Evolutionary conservation across 225 moss, liverwort and hornwort species (phyloP).

Genomic region (Asterella californica): DNA sequence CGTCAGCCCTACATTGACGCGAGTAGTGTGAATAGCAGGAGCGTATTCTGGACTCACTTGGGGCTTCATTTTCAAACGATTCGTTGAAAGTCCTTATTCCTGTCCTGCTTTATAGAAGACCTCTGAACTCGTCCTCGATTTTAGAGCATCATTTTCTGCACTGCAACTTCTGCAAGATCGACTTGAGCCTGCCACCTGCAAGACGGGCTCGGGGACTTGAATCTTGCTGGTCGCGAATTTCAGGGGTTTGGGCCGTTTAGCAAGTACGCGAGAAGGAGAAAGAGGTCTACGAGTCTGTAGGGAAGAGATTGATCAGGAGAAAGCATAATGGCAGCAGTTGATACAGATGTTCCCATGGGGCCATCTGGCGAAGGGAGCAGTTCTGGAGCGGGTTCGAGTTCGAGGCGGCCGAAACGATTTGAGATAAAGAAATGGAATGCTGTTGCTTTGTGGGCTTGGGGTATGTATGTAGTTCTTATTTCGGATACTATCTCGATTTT

Average conservation of each 20-base stretch:
- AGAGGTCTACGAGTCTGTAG: background rate
- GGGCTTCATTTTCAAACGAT: no score
- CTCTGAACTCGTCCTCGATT: background rate
- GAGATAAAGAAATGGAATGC: constrained; percentile 99
- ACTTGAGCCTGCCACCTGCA: background rate
- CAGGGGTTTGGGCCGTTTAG: background rate
- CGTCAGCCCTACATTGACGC: background rate
- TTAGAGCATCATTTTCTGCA: background rate
- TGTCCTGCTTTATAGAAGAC: background rate
- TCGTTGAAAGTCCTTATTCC: background rate
- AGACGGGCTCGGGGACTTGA: background rate
- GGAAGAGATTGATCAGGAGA: background rate
- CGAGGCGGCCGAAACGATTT: constrained; percentile 85
- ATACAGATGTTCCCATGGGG: constrained; percentile 54
- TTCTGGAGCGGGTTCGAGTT: constrained; percentile 67
- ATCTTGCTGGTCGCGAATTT: background rate
- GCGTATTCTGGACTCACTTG: no score
- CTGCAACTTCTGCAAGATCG: background rate
- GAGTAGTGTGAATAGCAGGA: no score
- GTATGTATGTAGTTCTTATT: constrained; percentile 20
- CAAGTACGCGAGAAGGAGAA: background rate
- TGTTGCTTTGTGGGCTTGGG: constrained; percentile 94
- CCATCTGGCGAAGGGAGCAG: constrained; percentile 65
- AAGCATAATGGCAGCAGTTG: constrained; percentile 29
- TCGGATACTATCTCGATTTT: background rate